Base-by-base conservation (phyloP, 2,329 filamentous ascomycete genomes). In the Botrytis paeoniae region DNA sequence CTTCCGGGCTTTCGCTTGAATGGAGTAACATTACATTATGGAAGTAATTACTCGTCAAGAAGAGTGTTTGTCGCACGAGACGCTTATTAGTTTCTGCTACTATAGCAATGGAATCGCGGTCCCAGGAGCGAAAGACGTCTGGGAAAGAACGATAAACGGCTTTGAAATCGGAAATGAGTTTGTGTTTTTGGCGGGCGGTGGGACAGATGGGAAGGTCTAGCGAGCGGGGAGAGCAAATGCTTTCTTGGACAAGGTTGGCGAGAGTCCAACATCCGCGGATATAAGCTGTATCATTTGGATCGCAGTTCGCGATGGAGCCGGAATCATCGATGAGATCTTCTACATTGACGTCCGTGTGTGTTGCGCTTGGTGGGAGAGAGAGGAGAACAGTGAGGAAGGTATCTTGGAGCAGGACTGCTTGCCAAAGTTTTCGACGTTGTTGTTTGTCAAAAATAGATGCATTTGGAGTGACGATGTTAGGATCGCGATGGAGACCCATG, bases 21-120 rank as follows among this genome's bases (percentile, higher is more conserved):
- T 94, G 91, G 32, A 95, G 87, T 16, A 94, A 84, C 92, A 94
- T 94, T 37, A 95, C 85, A 80, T 93, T 94, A 80, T 95, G 93
- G 81, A 91, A 93, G 82, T 93, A 95, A 79, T 94, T 95, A 81
- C 89, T 92, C n/a, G 90, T 92, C 43, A 95, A 83, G 79, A 94
- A 95, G 8, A 95, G 83, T 29, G 92, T 93, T 81, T 95, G 93
- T 0, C 92, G 85, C 25, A 93, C 89, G 1, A 90, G 86, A 10
- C 93, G 87, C 74, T 90, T 90, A 78, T 92, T 90, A 3, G 82
- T 86, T 62, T 83, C 83, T 1, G 88, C 87, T 16, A 77, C 73
- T 68, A 91, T 84, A 12, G 86, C 83, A 57, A 94, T 86, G 35
- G 86, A 87, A 4, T 86, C 86, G 7, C 87, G 84, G 77, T 93